Percentiles rank a stretch among this genome's conserved stretches.
phyloP scores from a whole-genome alignment of 495 filamentous ascomycete species.

The Evansstolkia leycettana region DNA sequence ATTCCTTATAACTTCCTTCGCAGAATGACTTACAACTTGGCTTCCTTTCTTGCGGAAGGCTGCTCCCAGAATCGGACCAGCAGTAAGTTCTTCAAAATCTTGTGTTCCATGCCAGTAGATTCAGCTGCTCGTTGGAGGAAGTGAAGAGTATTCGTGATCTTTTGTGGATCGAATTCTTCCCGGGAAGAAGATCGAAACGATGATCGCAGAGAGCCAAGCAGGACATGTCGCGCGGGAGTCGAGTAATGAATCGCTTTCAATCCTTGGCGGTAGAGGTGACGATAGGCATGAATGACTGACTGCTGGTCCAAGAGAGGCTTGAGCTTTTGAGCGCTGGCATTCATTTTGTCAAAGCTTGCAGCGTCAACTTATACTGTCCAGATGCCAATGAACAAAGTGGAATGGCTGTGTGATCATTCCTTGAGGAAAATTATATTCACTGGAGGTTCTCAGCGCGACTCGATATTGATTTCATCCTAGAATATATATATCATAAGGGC shows the following conservation, averaged over 20 bases:
- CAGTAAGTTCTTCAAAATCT: constrained; percentile 64
- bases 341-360: constrained; percentile 3
- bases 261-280: constrained; percentile 58
- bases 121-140: constrained; percentile 63
- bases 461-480: too few relatives aligned
- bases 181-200: constrained; percentile 52
- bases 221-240: constrained; percentile 56
- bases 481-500: not conserved
- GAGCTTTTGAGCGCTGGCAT: constrained; percentile 5
- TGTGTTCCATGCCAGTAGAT: constrained; percentile 63
- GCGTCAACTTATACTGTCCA: too few relatives aligned
- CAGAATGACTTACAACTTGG: constrained; percentile 20
- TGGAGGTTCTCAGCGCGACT: not conserved
- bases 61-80: constrained; percentile 47
- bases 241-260: constrained; percentile 75
- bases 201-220: constrained; percentile 49
- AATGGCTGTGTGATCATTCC: too few relatives aligned
- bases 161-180: constrained; percentile 42
- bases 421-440: not conserved
- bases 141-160: constrained; percentile 58
- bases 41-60: constrained; percentile 21
- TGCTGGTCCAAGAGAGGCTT: constrained; percentile 8
- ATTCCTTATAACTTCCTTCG: constrained; percentile 1
- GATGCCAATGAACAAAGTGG: too few relatives aligned
- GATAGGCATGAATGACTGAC: constrained; percentile 62